These are phyloP conservation scores for Pseudotsuga menziesii DNA, from an alignment of 75 land plant species.

Conservation along the genomic window DNA sequence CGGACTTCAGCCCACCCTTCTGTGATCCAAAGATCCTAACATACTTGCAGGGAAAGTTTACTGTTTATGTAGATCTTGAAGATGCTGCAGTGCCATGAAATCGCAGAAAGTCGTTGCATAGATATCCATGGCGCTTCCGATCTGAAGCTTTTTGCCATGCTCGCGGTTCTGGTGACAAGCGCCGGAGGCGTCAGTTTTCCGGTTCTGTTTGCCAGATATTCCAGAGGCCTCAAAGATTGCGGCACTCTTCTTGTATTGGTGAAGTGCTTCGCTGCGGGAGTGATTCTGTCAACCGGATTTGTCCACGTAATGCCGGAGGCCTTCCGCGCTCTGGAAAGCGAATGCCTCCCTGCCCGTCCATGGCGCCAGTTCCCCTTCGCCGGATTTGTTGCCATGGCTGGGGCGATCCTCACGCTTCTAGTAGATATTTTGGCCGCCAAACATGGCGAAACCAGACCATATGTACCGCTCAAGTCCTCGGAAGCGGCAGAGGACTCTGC, in stretches of 20 bases:
- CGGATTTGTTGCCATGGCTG: slow-evolving; percentile 43
- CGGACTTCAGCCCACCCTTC: too few relatives aligned
- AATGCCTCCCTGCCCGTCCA: slow-evolving; percentile 47
- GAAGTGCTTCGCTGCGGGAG: slow-evolving; percentile 69
- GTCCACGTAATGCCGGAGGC: slow-evolving; percentile 72
- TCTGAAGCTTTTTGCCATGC: slow-evolving; percentile 27
- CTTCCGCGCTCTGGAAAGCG: slow-evolving; percentile 39
- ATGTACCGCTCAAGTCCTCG: slow-evolving; percentile 1
- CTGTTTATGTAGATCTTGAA: too few relatives aligned
- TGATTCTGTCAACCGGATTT: slow-evolving; percentile 60
- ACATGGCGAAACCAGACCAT: slow-evolving; percentile 13
- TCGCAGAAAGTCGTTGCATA: slow-evolving; percentile 14
- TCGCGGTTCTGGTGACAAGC: slow-evolving; percentile 29
- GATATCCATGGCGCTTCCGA: slow-evolving; percentile 21
- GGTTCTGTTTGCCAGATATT: slow-evolving; percentile 16
- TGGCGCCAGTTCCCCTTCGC: slow-evolving; percentile 65
- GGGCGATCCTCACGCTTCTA: slow-evolving; percentile 42
- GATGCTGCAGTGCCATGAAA: not conserved
- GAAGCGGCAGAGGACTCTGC: not conserved
- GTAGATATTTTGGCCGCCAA: slow-evolving; percentile 42
- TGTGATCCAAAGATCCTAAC: too few relatives aligned
- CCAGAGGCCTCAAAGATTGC: slow-evolving; percentile 4
- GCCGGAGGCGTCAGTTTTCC: slow-evolving; percentile 27
- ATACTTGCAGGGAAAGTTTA: too few relatives aligned
- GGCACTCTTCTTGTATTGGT: slow-evolving; percentile 29